phyloP scores from a whole-genome alignment of 192 early-diverging fungal species.

The Coemansia sp. region DNA sequence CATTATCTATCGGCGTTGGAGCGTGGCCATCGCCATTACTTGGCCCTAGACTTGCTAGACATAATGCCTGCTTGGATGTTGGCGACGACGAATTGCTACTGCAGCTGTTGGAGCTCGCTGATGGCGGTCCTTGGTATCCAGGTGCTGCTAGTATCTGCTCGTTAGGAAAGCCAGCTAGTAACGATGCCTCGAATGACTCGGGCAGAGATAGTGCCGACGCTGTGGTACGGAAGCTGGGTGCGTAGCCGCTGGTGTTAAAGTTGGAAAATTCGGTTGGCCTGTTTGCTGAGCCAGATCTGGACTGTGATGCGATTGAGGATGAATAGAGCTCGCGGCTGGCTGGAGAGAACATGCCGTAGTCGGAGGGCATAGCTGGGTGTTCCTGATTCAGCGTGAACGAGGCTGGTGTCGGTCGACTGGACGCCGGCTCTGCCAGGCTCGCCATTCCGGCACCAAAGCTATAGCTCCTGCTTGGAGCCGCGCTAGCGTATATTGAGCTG shows the following conservation, averaged over 20 bases:
- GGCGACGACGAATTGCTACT: slow-evolving; percentile 13
- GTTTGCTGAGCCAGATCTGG: neutral
- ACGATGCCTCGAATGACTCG: neutral
- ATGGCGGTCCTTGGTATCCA: neutral
- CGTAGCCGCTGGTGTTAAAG: neutral
- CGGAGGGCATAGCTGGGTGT: neutral
- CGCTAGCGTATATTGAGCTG: slow-evolving; percentile 1
- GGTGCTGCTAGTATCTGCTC: neutral
- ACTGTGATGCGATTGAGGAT: neutral
- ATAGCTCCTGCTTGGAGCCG: neutral
- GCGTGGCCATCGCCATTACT: neutral
- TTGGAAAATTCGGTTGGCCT: neutral
- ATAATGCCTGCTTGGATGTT: slow-evolving; percentile 2
- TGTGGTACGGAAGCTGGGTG: slow-evolving; percentile 15
- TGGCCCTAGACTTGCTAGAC: neutral
- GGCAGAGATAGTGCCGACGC: slow-evolving; percentile 6
- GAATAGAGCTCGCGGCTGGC: neutral
- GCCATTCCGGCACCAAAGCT: neutral
- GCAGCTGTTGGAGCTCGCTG: neutral
- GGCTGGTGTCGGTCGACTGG: neutral
- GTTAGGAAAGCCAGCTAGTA: neutral
- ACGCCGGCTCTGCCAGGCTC: neutral
- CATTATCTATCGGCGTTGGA: neutral
- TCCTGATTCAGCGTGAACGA: neutral
- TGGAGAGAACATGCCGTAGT: neutral